Evolutionary conservation across 768 basidiomycete genomes (phyloP).

Genomic region (Hebeloma cylindrosporum): DNA sequence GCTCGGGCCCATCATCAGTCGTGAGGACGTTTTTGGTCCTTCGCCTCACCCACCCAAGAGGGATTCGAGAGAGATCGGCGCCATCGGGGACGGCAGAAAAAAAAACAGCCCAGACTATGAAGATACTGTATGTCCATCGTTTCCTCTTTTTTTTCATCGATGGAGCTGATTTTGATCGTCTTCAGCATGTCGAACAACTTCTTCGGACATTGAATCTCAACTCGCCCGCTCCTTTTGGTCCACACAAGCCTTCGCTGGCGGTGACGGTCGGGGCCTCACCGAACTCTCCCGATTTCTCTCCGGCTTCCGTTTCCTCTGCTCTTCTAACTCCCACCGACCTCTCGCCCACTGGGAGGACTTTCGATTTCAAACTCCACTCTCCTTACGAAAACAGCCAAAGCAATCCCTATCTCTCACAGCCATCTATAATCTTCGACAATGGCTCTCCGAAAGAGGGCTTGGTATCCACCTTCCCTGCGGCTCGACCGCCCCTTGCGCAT

Average conservation of each 20-base stretch:
- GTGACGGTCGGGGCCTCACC: constrained; percentile 47
- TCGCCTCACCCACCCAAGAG: constrained; percentile 25
- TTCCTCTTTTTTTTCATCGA: constrained; percentile 21
- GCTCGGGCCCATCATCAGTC: constrained; percentile 35
- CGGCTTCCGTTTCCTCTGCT: constrained; percentile 68
- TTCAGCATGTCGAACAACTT: constrained; percentile 66
- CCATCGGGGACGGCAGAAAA: constrained; percentile 80
- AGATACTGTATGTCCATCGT: constrained; percentile 42
- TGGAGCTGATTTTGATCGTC: constrained; percentile 18
- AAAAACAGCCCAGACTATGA: constrained; percentile 57
- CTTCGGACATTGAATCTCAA: constrained; percentile 77
- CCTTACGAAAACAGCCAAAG: constrained; percentile 48
- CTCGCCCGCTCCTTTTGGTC: constrained; percentile 58
- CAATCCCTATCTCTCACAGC: constrained; percentile 46
- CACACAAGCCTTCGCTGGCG: constrained; percentile 42
- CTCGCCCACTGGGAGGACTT: constrained; percentile 59
- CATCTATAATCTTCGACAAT: constrained; percentile 43
- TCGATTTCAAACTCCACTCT: constrained; percentile 55
- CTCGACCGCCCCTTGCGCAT: constrained; percentile 24
- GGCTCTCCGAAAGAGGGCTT: constrained; percentile 25
- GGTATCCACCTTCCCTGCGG: constrained; percentile 17
- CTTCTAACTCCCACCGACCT: constrained; percentile 75
- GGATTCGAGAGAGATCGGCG: constrained; percentile 54
- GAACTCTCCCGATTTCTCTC: constrained; percentile 69
- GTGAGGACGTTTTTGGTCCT: constrained; percentile 69